Conservation (phyloP, 768 basidiomycete species). For the Tricholoma hemisulphureum region DNA sequence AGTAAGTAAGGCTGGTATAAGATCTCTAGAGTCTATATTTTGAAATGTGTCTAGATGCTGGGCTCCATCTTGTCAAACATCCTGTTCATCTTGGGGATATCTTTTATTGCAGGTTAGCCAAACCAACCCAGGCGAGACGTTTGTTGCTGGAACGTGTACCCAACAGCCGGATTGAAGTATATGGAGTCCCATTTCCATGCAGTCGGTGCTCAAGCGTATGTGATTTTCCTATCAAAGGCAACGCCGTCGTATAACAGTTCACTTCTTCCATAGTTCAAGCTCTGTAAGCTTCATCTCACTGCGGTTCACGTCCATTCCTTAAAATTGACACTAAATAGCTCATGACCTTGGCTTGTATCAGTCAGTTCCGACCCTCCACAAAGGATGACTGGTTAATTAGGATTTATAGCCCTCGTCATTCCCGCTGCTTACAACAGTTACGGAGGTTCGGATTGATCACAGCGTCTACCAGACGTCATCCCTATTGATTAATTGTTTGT, state of each 20-base stretch:
- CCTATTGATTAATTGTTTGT: too few relatives aligned
- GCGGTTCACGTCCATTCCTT: constrained; percentile 6
- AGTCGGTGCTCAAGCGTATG: constrained; percentile 86
- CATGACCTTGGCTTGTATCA: constrained; percentile 86
- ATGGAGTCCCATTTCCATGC: constrained; percentile 72
- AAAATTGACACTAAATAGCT: too few relatives aligned
- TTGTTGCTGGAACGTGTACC: constrained; percentile 4
- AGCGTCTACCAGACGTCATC: too few relatives aligned
- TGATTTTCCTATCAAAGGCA: constrained; percentile 10
- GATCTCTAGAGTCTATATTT: neutral
- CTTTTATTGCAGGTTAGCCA: constrained; percentile 73
- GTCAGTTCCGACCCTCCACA: constrained; percentile 39
- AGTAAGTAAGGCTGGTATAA: constrained; percentile 45
- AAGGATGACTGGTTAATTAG: constrained; percentile 2
- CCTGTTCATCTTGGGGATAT: constrained; percentile 86
- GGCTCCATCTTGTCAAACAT: constrained; percentile 91
- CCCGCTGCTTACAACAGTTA: constrained; percentile 77
- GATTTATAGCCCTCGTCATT: constrained; percentile 67
- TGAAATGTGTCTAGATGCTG: constrained; percentile 56
- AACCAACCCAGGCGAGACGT: neutral
- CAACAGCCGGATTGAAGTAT: constrained; percentile 60
- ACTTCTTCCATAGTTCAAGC: constrained; percentile 40
- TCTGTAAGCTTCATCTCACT: constrained; percentile 34
- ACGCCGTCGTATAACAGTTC: constrained; percentile 6
- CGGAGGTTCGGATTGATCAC: constrained; percentile 2